Percentiles rank a stretch among this genome's conserved stretches.
These are phyloP conservation scores for Diplotaxis tenuifolia DNA, from an alignment of 345 rosid species.

Conservation along the genomic window DNA sequence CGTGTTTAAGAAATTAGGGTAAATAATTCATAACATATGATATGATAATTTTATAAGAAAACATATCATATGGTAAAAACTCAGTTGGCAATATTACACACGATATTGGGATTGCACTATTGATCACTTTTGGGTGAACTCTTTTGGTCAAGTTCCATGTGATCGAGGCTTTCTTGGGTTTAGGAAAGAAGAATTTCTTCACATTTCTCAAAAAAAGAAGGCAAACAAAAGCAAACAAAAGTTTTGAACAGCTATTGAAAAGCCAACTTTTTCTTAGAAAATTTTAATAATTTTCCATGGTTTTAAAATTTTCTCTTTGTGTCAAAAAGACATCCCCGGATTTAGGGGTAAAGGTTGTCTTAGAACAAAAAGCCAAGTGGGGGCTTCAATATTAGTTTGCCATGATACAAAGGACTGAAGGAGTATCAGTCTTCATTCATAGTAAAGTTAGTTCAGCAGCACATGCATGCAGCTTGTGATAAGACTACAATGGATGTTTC, in stretches of 20 bases:
- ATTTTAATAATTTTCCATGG: constrained; percentile 9
- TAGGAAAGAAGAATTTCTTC: constrained; percentile 30
- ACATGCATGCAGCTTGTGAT: not conserved
- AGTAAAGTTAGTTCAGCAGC: not conserved
- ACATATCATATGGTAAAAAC: not conserved
- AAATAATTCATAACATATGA: not conserved
- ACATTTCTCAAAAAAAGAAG: constrained; percentile 30
- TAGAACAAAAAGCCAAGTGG: constrained; percentile 37
- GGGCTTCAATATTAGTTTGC: constrained; percentile 28
- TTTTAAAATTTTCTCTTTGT: constrained; percentile 10
- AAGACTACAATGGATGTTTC: not conserved
- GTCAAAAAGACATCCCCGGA: constrained; percentile 50
- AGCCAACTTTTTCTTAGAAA: constrained; percentile 22
- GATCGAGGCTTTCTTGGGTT: constrained; percentile 44
- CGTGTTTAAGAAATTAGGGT: not conserved
- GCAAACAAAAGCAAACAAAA: constrained; percentile 12
- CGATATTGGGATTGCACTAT: constrained; percentile 38
- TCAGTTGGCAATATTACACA: constrained; percentile 9
- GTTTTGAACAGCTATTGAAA: constrained; percentile 30
- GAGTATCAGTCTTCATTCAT: not conserved
- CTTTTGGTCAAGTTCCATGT: constrained; percentile 40
- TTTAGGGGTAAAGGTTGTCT: constrained; percentile 57
- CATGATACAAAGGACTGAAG: constrained; percentile 5
- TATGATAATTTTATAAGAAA: too few species aligned
- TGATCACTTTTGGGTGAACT: constrained; percentile 23